phyloP scores from a whole-genome alignment of 306 rosid genomes.

The Trifolium repens region DNA sequence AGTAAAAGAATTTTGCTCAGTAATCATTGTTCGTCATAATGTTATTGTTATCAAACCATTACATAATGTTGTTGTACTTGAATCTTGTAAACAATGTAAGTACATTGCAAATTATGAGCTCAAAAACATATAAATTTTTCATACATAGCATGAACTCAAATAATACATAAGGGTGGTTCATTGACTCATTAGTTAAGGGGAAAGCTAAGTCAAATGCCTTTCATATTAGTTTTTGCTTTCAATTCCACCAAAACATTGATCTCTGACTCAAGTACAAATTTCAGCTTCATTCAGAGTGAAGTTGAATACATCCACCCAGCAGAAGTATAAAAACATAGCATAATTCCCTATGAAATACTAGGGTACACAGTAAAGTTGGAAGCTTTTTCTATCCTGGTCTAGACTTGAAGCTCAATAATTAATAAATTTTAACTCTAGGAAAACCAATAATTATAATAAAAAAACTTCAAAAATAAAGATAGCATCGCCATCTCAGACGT shows the following conservation, averaged over 20 bases:
- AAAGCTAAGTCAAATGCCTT: conserved; percentile 3
- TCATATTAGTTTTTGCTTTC: conserved; percentile 10
- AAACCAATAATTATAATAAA: not conserved
- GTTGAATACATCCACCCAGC: not conserved
- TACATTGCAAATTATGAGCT: conserved; percentile 7
- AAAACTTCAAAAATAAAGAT: not conserved
- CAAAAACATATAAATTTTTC: not conserved
- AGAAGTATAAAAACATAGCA: not conserved
- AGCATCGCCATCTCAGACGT: not conserved
- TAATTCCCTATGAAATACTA: not conserved
- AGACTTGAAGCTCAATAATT: not conserved
- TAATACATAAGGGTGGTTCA: not conserved
- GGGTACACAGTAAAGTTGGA: too few species aligned
- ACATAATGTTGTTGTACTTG: conserved; percentile 3
- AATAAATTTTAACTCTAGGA: not conserved
- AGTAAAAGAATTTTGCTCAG: conserved; percentile 9
- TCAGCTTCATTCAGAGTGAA: not conserved
- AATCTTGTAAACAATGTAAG: conserved; percentile 11
- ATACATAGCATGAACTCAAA: conserved; percentile 8
- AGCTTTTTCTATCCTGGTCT: not conserved
- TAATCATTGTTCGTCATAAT: not conserved
- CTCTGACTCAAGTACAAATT: not conserved
- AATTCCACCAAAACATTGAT: too few species aligned
- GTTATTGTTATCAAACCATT: conserved; percentile 26
- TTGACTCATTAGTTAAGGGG: not conserved